Conservation (phyloP, 1,284 basidiomycete species). For the Malassezia slooffiae region DNA sequence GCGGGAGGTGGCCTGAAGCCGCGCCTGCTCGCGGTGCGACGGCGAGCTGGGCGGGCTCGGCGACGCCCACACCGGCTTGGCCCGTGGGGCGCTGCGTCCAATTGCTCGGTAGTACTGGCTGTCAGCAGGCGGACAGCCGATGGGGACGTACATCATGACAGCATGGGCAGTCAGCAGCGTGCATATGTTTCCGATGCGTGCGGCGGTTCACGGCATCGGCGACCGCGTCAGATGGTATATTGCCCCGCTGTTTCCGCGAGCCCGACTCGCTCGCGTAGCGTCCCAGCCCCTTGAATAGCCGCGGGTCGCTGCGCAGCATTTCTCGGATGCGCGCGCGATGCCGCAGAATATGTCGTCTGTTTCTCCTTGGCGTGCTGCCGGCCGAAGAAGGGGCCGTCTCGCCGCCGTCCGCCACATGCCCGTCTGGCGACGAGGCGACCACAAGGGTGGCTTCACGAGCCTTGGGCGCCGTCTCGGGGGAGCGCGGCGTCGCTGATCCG, state of each 20-base stretch:
- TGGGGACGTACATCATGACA: slow-evolving; percentile 9
- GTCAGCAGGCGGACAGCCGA: background rate
- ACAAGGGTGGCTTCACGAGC: no score
- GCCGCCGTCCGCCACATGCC: no score
- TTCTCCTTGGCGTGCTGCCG: background rate
- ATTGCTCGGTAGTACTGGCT: slow-evolving; percentile 7
- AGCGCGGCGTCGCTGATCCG: no score
- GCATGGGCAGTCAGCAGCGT: slow-evolving; percentile 6
- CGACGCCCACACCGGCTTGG: background rate
- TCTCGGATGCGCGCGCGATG: slow-evolving; percentile 7
- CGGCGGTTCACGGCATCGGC: no score
- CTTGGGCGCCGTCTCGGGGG: no score
- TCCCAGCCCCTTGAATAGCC: slow-evolving; percentile 4
- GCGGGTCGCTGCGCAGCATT: slow-evolving; percentile 4
- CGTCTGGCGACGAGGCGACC: no score
- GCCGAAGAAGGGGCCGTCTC: no score
- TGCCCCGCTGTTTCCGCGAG: background rate
- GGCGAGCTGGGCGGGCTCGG: background rate
- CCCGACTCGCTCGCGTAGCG: background rate
- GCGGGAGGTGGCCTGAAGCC: background rate
- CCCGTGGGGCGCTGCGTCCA: background rate
- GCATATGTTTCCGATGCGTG: background rate
- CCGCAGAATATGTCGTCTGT: background rate
- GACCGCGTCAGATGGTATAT: no score
- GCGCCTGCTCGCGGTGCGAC: background rate